Percentiles rank a stretch among this genome's conserved stretches.
Conservation (phyloP, 2,329 filamentous ascomycete species). For the Cercospora zeina region DNA sequence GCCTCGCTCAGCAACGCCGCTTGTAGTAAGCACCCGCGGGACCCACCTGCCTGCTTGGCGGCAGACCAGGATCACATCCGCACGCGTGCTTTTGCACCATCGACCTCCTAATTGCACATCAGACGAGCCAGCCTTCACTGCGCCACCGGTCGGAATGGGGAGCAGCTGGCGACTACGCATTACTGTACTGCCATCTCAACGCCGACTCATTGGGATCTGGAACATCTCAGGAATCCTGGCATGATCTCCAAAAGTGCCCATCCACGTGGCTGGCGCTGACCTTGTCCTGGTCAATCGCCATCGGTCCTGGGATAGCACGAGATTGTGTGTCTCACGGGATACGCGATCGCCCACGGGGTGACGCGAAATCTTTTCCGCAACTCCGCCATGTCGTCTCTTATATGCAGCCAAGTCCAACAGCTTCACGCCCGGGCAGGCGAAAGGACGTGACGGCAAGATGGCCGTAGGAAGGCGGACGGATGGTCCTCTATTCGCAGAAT, state of each 20-base stretch:
- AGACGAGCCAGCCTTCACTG: background rate
- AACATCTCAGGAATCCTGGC: background rate
- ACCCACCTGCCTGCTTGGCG: background rate
- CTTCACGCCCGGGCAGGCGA: background rate
- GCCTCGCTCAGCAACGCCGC: background rate
- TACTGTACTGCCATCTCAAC: background rate
- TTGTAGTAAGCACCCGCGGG: background rate
- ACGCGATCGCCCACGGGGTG: background rate
- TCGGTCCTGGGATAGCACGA: background rate
- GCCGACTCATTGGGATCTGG: background rate
- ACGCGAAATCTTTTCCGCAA: conserved; percentile 1
- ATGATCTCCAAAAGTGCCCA: background rate
- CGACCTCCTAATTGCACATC: background rate
- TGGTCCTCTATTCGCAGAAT: conserved; percentile 19
- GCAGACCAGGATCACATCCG: background rate
- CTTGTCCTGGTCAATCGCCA: background rate
- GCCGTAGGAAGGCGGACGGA: conserved; percentile 1
- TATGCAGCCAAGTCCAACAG: background rate
- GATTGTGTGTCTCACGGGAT: conserved; percentile 11
- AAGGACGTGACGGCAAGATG: conserved; percentile 10
- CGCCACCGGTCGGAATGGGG: background rate
- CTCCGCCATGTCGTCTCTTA: background rate
- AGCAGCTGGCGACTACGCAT: no score
- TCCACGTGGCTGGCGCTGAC: background rate
- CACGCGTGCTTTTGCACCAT: background rate